phyloP scores from a whole-genome alignment of 164 flowering plant genomes.

The Chimonanthus praecox region DNA sequence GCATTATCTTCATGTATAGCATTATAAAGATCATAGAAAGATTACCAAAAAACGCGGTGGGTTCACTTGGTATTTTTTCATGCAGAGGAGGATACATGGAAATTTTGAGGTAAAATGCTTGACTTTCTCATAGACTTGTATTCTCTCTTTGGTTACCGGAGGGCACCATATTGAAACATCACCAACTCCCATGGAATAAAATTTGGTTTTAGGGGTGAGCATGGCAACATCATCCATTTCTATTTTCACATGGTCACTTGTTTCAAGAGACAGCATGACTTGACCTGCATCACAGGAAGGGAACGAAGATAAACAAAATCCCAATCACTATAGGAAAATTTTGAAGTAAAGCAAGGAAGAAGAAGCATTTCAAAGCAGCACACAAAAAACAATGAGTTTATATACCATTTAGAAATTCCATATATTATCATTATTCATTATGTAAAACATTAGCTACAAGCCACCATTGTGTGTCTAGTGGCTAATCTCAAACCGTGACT shows the following conservation, averaged over 20 bases:
- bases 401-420: neutral
- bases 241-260: neutral
- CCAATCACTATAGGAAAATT: neutral
- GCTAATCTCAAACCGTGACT: neutral
- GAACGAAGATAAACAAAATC: neutral
- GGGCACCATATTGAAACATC: neutral
- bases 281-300: neutral
- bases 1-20: neutral
- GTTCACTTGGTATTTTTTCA: neutral
- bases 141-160: neutral
- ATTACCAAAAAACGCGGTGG: constrained; percentile 1
- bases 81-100: constrained; percentile 5
- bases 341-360: neutral
- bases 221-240: constrained; percentile 6
- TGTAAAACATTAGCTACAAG: neutral
- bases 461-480: neutral
- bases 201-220: neutral
- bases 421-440: no score
- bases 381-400: neutral
- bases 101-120: constrained; percentile 12
- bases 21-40: neutral
- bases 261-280: neutral
- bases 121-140: neutral
- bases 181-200: neutral
- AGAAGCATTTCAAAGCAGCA: neutral